Evolutionary conservation across 2,329 filamentous ascomycete species (phyloP), one percentile per base, ranked within the genome.

Genomic region (Hypocreales sp.): DNA sequence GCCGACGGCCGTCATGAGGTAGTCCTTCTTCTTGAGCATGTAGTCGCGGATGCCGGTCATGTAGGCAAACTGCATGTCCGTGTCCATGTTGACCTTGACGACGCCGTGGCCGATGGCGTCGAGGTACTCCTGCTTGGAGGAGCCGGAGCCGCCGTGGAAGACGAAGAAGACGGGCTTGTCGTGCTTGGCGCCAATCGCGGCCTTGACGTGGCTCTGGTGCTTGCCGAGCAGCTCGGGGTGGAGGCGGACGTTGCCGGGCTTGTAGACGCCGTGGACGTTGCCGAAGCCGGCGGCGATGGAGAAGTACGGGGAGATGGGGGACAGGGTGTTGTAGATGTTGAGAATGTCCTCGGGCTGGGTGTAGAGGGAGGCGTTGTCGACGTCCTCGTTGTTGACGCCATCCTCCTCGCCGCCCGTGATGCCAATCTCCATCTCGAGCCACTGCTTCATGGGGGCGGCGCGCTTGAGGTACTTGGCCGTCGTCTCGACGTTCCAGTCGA

Each of bases 31-130:
- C 56, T 73, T 79, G 48, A 83, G 58, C 53, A 95, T 69, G 67
- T 84, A 98, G 64, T 98, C 87, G 39, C 90, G 81, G 64, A 95
- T 79, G 61, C 90, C 90, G 36, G 63, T 62, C 41, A 90, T 70
- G 71, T 95, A 98, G 33, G 87, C 86, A 58, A 75, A 92, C 68
- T 95, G 87, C 61, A 95, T 72, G 53, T 98, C 90, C 27, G 90
- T 98, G 62, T 98, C 90, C 47, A 98, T 68, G 68, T 98, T 98
- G 62, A 98, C 90, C 78, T 98, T 98, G 65, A 94, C 79, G 44
- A 98, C 87, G 67, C 90, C 90, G 59, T 87, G 79, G 52, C 64
- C 62, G 58, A 94, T 94, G 51, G 86, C 87, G 45, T 83, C 73
- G 38, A 65, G 67, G 71, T 80, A 98, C 64, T 98, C 90, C 44